A percentile compares a stretch with the other conserved stretches of the same genome.
phyloP scores from a whole-genome alignment of 2,329 filamentous ascomycete species.

The Tolypocladium inflatum region DNA sequence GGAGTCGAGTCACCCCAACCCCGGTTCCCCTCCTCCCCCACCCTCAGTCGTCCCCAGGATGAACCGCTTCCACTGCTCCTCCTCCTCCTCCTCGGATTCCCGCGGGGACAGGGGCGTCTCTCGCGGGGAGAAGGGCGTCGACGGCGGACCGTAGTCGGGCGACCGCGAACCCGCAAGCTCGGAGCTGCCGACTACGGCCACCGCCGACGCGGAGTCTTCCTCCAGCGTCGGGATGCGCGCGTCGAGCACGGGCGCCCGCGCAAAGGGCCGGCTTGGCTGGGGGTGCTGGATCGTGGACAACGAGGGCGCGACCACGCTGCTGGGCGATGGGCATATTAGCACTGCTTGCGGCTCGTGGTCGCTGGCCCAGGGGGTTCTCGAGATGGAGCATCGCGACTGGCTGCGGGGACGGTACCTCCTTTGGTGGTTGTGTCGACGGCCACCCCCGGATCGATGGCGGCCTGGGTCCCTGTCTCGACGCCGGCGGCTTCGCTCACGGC shows the following conservation, averaged over 20 bases:
- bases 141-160: neutral
- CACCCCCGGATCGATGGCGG: neutral
- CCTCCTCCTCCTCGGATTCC: neutral
- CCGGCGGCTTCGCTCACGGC: neutral
- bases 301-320: neutral
- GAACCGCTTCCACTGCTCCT: neutral
- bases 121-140: neutral
- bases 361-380: neutral
- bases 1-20: neutral
- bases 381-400: neutral
- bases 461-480: neutral
- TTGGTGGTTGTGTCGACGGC: neutral
- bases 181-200: neutral
- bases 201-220: neutral
- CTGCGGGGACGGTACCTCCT: neutral
- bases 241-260: neutral
- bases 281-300: neutral
- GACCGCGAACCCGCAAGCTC: neutral
- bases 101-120: neutral
- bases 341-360: neutral
- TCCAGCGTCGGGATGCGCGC: neutral
- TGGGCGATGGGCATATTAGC: neutral
- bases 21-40: neutral
- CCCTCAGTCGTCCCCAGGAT: neutral
- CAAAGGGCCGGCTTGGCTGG: neutral